Base-by-base conservation (phyloP, 768 basidiomycete genomes). In the Pleurotus platypus region DNA sequence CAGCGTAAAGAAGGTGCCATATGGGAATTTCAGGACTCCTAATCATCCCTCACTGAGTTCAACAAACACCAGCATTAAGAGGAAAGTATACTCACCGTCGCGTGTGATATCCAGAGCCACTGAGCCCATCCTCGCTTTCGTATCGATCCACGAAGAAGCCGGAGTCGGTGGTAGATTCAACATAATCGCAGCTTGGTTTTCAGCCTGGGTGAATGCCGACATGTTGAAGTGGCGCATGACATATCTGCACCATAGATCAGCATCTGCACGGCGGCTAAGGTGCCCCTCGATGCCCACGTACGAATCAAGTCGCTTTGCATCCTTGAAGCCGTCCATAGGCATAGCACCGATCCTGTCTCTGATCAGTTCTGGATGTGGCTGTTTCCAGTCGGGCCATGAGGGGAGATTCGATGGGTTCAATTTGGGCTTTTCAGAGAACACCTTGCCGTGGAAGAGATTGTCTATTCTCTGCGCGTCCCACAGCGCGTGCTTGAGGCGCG, bases 381-480 rank as follows among this genome's bases (percentile, higher is more conserved):
- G 27, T 35, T 49, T 49, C 58, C 58, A 56, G 18, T 49, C 42
- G 9, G 58, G 58, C 55, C 55, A 49, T 26, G 35, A n/a, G 3
- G 46, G 37, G 15, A 59, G 7, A 2, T n/a, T 49, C 7, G 20
- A 26, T 26, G 30, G 49, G 38, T 50, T 50, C 27, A 62, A 40
- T 16, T 62, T 59, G 37, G 60, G 47, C 12, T 57, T 62, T 9
- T 60, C 61, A 12, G 57, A 56, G 24, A 59, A 60, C 4, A 13
- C 7, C 5, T 53, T 58, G 16, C 55, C 48, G 18, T 58, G 62
- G 37, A 63, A 63, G 4, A 63, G 49, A 56, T 64, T 59, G 26
- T 64, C 63, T n/a, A 64, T 57, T 39, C 63, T 55, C 46, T 64
- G 62, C 20, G 58, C 46, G 47, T 64, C 63, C 60, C 60, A 64